Conservation (phyloP, 352 stramenopile species). For the Globisporangium radiosum region DNA sequence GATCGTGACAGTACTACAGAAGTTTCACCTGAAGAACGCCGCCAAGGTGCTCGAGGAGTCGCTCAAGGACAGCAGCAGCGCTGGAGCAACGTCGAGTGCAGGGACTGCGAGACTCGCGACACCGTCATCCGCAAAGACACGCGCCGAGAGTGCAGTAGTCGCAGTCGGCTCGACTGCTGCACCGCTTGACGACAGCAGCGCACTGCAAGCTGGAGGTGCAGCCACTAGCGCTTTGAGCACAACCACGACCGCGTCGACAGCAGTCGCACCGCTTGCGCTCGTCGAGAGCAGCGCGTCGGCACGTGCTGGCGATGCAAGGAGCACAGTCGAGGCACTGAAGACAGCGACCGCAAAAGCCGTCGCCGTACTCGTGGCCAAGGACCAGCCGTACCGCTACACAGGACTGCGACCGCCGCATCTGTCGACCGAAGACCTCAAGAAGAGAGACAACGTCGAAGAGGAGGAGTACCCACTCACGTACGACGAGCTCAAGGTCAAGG, state of each 20-base stretch:
- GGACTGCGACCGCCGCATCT: slow-evolving; percentile 57
- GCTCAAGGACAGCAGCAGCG: slow-evolving; percentile 2
- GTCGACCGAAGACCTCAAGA: slow-evolving; percentile 71
- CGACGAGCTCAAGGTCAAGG: slow-evolving; percentile 80
- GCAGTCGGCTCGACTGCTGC: not conserved
- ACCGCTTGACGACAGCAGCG: not conserved
- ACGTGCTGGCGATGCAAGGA: not conserved
- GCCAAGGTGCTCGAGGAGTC: slow-evolving; percentile 28
- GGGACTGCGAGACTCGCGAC: not conserved
- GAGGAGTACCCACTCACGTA: slow-evolving; percentile 86
- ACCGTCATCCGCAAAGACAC: not conserved
- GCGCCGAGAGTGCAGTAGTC: not conserved
- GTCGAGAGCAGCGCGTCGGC: not conserved
- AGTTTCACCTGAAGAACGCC: slow-evolving; percentile 55
- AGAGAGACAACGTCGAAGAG: slow-evolving; percentile 82
- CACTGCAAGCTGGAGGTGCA: not conserved
- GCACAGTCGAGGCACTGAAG: slow-evolving; percentile 10
- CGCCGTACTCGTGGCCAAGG: slow-evolving; percentile 39
- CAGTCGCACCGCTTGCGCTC: not conserved
- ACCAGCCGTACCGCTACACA: slow-evolving; percentile 69
- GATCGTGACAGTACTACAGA: slow-evolving; percentile 55
- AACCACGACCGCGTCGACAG: not conserved
- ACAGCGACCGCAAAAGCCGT: slow-evolving; percentile 24
- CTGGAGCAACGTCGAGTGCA: not conserved
- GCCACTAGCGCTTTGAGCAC: no score